A percentile compares a stretch with the other conserved stretches of the same genome.
phyloP scores from a whole-genome alignment of 495 filamentous ascomycete genomes.

The Daldinia grandis region DNA sequence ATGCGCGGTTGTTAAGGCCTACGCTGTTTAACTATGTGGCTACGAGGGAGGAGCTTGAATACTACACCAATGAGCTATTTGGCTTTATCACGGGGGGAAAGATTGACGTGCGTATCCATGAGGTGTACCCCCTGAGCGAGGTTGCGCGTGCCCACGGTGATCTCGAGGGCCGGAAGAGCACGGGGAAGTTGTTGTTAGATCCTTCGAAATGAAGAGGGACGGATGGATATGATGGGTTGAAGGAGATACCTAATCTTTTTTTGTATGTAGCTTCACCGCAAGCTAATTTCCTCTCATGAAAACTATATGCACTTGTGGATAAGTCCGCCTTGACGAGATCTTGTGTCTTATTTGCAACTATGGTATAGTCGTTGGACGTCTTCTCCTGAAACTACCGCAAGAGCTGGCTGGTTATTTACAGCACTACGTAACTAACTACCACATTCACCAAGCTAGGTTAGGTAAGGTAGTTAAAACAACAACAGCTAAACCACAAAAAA shows the following conservation, averaged over 20 bases:
- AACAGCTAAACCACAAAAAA: neutral
- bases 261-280: neutral
- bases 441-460: neutral
- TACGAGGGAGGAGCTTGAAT: conserved; percentile 78
- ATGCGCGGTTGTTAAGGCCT: conserved; percentile 80
- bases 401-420: neutral
- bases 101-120: conserved; percentile 78
- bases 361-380: neutral
- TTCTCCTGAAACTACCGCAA: neutral
- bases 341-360: neutral
- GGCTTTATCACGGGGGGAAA: conserved; percentile 71
- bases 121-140: conserved; percentile 83
- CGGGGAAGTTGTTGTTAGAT: conserved; percentile 76
- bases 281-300: neutral
- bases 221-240: neutral
- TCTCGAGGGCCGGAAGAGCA: conserved; percentile 82
- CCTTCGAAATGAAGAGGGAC: conserved; percentile 32
- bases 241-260: neutral
- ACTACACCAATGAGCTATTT: conserved; percentile 78
- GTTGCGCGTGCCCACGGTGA: conserved; percentile 79
- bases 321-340: neutral
- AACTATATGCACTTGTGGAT: neutral
- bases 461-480: no score
- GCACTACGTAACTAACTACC: neutral
- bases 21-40: conserved; percentile 76